Evolutionary conservation across 805 yeast species (phyloP), one percentile per base, ranked within the genome.

Genomic region (Helenozyma baotianmanensis): DNA sequence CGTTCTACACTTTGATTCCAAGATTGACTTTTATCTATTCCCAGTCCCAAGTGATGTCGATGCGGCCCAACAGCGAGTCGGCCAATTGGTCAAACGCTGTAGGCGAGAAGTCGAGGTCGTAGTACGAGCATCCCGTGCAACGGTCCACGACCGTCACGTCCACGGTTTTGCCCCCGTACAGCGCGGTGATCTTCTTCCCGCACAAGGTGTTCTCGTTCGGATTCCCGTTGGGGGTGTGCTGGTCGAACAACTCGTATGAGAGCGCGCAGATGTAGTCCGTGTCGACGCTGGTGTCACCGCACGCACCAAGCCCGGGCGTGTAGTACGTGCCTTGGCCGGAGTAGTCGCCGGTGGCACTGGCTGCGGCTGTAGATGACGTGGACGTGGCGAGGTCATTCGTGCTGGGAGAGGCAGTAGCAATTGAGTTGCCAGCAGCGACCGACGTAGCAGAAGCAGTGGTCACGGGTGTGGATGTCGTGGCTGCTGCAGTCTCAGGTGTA

Each of bases 21-120:
- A n/a, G n/a, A n/a, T n/a, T n/a, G n/a, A n/a, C n/a, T n/a, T n/a
- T 16, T 16, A 9, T 16, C 15, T 23, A 24, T 10, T 32, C 38
- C 50, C 48, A 71, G 30, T 56, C 51, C 84, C 84, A 78, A 30
- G 70, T 53, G 47, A 78, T 66, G 15, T 63, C 56, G 41, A 78
- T 67, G 40, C 78, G 69, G 27, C 83, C 84, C 45, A 64, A 70
- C 32, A 53, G 59, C 51, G 59, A 54, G 46, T 68, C 73, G 11
- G 80, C 82, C 39, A 78, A 56, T 41, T 60, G 47, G 23, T 56
- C 33, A 50, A 78, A 78, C 4, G 83, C 83, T 36, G 72, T 50
- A 7, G 82, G 82, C n/a, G 81, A 72, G 36, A 78, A 63, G 47
- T 78, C 83, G 38, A 78, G 68, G 46, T 68, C 74, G 37, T 72